Base-by-base conservation (phyloP, 2,329 filamentous ascomycete species). In the Aspergillus fructus region DNA sequence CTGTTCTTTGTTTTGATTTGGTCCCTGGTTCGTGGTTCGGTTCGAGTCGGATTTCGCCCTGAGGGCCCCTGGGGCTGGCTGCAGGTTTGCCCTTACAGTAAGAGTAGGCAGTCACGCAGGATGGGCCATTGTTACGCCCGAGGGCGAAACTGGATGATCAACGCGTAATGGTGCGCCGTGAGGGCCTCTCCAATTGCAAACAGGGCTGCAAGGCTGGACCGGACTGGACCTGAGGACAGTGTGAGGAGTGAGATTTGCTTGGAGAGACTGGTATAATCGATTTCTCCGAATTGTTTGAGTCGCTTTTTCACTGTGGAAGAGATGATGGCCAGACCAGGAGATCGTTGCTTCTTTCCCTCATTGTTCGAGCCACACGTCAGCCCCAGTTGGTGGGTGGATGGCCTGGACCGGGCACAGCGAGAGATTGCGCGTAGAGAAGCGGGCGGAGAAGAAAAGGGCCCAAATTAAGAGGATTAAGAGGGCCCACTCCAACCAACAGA, bases 331-430 rank as follows among this genome's bases (percentile, higher is more conserved):
- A 21, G 27, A 5, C 30, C 45, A 34, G 51, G 30, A 34, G 42
- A 53, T 53, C 51, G 37, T 41, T 53, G 24, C 42, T 37, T 23
- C 33, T 40, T 12, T 24, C 33, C 30, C 37, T 50, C 23, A 17
- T 13, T 13, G 21, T 21, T 23, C 41, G 46, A 53, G 57, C 53
- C 57, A 56, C 57, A 56, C 33, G 40, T 57, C 57, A 59, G 57
- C 53, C 53, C 47, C 52, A 55, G 48, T 27, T 27, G 23, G 19
- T 24, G 23, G 43, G 27, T 27, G 23, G 23, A 33, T 30, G 45
- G 45, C 45, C 45, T 47, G 45, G 45, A 24, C 27, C 27, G 9
- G n/a, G 21, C 15, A 52, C n/a, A 33, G 40, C 24, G 49, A 8
- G 49, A 30, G 34, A 40, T 30, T 41, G 49, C 30, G 33, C 33